Evolutionary conservation across 1,139 yeast genomes (phyloP).

Genomic region (Hansenula lynferdii): DNA sequence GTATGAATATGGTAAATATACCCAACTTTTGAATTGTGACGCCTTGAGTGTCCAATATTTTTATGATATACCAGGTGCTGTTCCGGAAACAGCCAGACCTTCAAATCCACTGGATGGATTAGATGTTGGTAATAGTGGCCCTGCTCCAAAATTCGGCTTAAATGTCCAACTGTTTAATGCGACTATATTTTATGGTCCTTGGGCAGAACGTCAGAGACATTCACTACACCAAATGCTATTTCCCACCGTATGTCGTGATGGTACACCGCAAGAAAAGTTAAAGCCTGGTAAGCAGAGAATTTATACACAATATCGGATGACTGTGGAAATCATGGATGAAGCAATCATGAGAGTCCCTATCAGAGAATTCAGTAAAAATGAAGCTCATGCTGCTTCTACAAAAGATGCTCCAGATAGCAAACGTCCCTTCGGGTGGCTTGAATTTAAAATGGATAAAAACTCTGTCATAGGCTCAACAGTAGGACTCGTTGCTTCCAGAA

Average conservation of each 20-base stretch:
- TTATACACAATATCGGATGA: constrained; percentile 51
- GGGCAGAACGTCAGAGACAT: constrained; percentile 86
- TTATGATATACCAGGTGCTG: constrained; percentile 68
- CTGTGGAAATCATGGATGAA: constrained; percentile 53
- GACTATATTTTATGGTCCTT: constrained; percentile 84
- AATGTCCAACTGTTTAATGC: constrained; percentile 57
- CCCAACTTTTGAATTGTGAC: constrained; percentile 68
- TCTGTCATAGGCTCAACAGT: constrained; percentile 45
- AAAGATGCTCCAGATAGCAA: constrained; percentile 31
- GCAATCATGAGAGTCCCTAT: constrained; percentile 75
- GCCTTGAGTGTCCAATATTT: constrained; percentile 50
- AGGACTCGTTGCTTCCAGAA: constrained; percentile 47
- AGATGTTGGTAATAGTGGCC: constrained; percentile 50
- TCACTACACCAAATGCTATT: constrained; percentile 62
- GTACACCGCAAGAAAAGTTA: constrained; percentile 38
- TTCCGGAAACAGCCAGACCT: constrained; percentile 35
- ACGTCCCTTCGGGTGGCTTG: constrained; percentile 88
- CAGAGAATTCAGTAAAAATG: constrained; percentile 78
- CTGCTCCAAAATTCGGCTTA: constrained; percentile 63
- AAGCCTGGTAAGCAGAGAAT: constrained; percentile 48
- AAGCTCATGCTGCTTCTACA: constrained; percentile 27
- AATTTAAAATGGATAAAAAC: constrained; percentile 53
- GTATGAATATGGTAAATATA: constrained; percentile 78
- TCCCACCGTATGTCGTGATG: constrained; percentile 63
- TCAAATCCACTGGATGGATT: constrained; percentile 31